Evolutionary conservation across 768 basidiomycete genomes (phyloP).

Genomic region (Macrolepiota fuliginosa): DNA sequence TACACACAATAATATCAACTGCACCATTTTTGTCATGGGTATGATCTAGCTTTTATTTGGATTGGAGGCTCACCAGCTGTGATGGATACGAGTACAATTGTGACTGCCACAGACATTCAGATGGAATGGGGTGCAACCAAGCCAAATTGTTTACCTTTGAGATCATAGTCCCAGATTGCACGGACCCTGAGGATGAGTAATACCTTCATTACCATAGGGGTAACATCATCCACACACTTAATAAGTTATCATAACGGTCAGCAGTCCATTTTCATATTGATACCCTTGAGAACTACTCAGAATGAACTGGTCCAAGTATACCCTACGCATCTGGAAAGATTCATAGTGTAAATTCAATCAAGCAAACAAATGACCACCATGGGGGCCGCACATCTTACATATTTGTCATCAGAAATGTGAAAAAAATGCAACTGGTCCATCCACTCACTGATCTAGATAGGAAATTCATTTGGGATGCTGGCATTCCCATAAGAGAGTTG

Average conservation of each 20-base stretch:
- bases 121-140: neutral
- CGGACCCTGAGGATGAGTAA: neutral
- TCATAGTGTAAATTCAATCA: too few species aligned
- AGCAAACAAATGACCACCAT: too few species aligned
- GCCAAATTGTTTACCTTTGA: neutral
- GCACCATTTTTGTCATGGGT: neutral
- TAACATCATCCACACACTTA: neutral
- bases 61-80: neutral
- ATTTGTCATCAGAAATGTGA: too few species aligned
- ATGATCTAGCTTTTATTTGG: neutral
- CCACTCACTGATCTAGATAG: too few species aligned
- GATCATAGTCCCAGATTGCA: neutral
- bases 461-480: too few species aligned
- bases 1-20: neutral
- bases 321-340: too few species aligned
- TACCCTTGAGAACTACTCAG: neutral
- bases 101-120: neutral
- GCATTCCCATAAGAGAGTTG: neutral
- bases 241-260: neutral
- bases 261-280: neutral
- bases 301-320: neutral
- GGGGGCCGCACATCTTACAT: too few species aligned
- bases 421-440: too few species aligned
- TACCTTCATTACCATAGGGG: neutral
- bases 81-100: neutral